Percentiles rank a stretch among this genome's conserved stretches.
Evolutionary conservation across 2,329 filamentous ascomycete genomes (phyloP).

Genomic region (Cryphonectria carpinicola): DNA sequence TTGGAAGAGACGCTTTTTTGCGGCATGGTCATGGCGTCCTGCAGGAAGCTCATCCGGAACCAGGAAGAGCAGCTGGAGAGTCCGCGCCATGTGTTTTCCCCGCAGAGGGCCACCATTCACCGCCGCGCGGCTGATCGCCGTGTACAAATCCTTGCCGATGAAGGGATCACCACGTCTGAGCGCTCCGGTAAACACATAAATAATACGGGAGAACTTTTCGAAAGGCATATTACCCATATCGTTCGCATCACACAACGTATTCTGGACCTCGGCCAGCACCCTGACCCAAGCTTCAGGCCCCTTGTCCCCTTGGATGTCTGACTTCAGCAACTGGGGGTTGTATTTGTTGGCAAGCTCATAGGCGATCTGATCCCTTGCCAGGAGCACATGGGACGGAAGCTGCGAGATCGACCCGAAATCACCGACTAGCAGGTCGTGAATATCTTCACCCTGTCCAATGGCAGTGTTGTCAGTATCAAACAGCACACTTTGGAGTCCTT

Average conservation of each 20-base stretch:
- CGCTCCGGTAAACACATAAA: conserved; percentile 22
- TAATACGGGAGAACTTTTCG: conserved; percentile 18
- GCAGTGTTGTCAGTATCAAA: not conserved
- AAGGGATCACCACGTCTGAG: conserved; percentile 22
- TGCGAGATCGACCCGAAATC: not conserved
- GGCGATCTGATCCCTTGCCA: conserved; percentile 15
- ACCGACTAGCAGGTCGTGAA: conserved; percentile 13
- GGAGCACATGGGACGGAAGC: not conserved
- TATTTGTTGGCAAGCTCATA: conserved; percentile 28
- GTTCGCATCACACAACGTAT: conserved; percentile 9
- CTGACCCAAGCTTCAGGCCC: conserved; percentile 14
- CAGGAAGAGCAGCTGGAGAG: conserved; percentile 48
- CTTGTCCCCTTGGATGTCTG: not conserved
- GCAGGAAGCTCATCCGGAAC: conserved; percentile 27
- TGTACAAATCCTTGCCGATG: conserved; percentile 18
- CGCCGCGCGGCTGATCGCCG: conserved; percentile 19
- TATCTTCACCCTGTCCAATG: not conserved
- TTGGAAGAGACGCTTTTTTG: conserved; percentile 38
- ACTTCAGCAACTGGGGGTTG: not conserved
- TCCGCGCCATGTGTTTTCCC: conserved; percentile 47
- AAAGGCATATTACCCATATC: conserved; percentile 11
- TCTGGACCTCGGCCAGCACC: conserved; percentile 16
- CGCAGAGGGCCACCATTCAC: conserved; percentile 11
- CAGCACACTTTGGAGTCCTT: not conserved
- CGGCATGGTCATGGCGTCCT: conserved; percentile 17